Percentiles rank a stretch among this genome's conserved stretches.
phyloP scores from a whole-genome alignment of 345 rosid genomes.

The Arabidopsis thaliana region DNA sequence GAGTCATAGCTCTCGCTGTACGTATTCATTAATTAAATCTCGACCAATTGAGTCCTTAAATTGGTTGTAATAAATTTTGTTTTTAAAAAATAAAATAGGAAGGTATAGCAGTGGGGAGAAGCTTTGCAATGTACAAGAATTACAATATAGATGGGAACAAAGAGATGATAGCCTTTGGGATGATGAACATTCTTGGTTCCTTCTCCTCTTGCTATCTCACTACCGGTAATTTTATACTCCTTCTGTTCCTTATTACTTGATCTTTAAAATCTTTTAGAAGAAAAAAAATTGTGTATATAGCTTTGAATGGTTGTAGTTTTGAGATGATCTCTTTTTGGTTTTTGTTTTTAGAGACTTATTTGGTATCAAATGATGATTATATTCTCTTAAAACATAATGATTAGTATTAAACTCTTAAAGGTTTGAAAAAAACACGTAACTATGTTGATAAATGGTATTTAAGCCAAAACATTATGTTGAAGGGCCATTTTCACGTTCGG shows the following conservation, averaged over 20 bases:
- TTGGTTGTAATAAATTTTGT: background rate
- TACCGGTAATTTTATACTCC: conserved; percentile 51
- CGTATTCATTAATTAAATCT: conserved; percentile 17
- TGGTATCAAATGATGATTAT: background rate
- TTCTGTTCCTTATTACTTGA: too few species aligned
- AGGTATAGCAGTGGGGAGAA: conserved; percentile 95
- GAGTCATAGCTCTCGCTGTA: conserved; percentile 87
- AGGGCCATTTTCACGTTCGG: conserved; percentile 93
- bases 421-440: background rate
- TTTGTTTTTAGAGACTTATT: background rate
- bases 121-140: conserved; percentile 89
- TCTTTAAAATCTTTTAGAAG: too few species aligned
- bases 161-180: conserved; percentile 92
- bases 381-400: background rate
- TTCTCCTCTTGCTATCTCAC: conserved; percentile 91
- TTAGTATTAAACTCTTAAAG: background rate
- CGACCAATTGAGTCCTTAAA: background rate
- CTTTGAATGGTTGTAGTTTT: background rate
- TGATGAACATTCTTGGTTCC: conserved; percentile 88
- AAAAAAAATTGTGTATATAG: background rate
- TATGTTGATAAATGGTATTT: background rate
- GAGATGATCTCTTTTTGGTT: background rate
- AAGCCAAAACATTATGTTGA: background rate
- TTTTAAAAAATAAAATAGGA: conserved; percentile 52
- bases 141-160: conserved; percentile 92